A percentile compares a stretch with the other conserved stretches of the same genome.
phyloP scores from a whole-genome alignment of 176 grass and related monocot species.

The Triticum aestivum region DNA sequence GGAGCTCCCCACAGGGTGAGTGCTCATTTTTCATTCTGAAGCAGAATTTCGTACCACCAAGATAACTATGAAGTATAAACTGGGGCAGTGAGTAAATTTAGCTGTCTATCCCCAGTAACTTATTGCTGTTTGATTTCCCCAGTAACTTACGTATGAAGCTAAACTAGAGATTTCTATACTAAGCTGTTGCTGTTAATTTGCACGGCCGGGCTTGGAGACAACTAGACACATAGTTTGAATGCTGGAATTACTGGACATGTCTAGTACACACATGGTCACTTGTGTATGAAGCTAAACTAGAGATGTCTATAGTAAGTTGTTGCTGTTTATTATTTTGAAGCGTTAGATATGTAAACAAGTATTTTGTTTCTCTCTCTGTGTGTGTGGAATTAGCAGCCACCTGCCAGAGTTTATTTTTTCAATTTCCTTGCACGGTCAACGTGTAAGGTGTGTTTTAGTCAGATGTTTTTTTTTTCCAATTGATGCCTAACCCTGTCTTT shows the following conservation, averaged over 20 bases:
- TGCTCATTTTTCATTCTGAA: background rate
- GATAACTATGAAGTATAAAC: background rate
- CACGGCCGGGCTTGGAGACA: too few relatives aligned
- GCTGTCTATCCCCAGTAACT: background rate
- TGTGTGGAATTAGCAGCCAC: background rate
- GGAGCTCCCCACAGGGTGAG: conserved; percentile 47
- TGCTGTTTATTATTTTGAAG: background rate
- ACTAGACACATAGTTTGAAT: background rate
- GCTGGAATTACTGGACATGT: background rate
- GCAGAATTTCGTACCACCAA: background rate
- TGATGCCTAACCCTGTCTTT: background rate
- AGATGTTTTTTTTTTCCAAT: background rate
- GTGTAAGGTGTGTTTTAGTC: background rate
- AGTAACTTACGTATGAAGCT: too few relatives aligned
- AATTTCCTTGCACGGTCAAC: too few relatives aligned
- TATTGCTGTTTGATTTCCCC: background rate
- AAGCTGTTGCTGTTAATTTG: background rate
- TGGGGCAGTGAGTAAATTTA: background rate
- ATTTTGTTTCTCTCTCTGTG: too few relatives aligned
- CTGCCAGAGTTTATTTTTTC: background rate
- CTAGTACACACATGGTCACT: too few relatives aligned
- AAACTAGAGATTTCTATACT: too few relatives aligned
- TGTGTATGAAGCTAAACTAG: too few relatives aligned
- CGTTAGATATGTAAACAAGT: background rate
- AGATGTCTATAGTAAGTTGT: background rate